Evolutionary conservation across 2,329 filamentous ascomycete species (phyloP).

Genomic region (Aspergillus awamori): DNA sequence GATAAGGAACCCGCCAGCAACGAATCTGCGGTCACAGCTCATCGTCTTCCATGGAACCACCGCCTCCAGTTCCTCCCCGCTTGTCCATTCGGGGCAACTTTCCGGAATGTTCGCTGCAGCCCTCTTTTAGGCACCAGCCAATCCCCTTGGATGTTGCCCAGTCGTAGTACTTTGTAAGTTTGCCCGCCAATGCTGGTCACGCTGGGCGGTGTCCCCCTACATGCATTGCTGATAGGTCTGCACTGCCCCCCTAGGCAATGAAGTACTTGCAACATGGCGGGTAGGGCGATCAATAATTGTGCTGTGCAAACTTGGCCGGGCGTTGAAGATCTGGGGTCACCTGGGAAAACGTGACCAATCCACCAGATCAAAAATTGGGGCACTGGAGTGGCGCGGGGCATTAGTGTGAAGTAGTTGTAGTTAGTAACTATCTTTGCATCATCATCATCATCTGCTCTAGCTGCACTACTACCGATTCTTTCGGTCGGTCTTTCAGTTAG

Average conservation of each 20-base stretch:
- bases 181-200: neutral
- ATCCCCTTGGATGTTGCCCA: neutral
- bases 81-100: constrained; percentile 8
- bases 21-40: neutral
- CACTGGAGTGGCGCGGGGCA: neutral
- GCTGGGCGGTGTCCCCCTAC: neutral
- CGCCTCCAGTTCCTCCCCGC: neutral
- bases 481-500: too few species aligned
- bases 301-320: neutral
- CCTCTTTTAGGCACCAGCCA: constrained; percentile 14
- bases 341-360: neutral
- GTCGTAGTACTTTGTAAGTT: neutral
- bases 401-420: neutral
- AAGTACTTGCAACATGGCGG: neutral
- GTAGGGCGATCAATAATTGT: constrained; percentile 3
- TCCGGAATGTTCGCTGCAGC: constrained; percentile 15
- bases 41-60: neutral
- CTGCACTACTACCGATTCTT: too few species aligned
- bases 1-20: neutral
- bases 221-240: neutral
- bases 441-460: too few species aligned
- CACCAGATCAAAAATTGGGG: neutral
- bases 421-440: too few species aligned
- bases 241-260: too few species aligned
- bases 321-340: neutral